A percentile compares a stretch with the other conserved stretches of the same genome.
These are phyloP conservation scores for Curvularia lunata DNA, from an alignment of 2,329 filamentous ascomycete species.

Conservation along the genomic window DNA sequence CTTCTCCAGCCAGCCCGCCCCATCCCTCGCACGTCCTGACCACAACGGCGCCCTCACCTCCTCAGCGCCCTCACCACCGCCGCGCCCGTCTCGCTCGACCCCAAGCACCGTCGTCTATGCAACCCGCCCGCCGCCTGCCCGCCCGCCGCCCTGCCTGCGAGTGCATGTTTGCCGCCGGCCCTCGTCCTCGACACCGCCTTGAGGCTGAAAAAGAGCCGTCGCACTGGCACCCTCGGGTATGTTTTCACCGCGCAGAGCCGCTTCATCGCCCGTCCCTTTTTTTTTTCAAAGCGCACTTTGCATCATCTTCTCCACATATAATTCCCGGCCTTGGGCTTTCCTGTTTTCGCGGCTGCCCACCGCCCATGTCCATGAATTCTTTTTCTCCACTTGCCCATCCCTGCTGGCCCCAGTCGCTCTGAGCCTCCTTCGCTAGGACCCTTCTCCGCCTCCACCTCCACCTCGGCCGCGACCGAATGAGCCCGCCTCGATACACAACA, in stretches of 20 bases:
- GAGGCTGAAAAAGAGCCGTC: constrained; percentile 47
- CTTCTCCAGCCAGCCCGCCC: constrained; percentile 10
- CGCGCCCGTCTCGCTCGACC: neutral
- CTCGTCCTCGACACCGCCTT: constrained; percentile 42
- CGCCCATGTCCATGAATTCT: constrained; percentile 18
- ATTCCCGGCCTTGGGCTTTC: constrained; percentile 8
- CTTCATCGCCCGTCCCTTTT: constrained; percentile 23
- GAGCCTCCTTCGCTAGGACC: constrained; percentile 20
- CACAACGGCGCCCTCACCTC: neutral
- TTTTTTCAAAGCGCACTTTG: constrained; percentile 10
- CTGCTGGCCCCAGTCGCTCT: constrained; percentile 20
- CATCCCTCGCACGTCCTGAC: constrained; percentile 7
- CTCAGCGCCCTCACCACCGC: neutral
- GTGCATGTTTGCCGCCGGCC: constrained; percentile 41
- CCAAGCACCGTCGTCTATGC: constrained; percentile 9
- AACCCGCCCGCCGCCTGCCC: constrained; percentile 13
- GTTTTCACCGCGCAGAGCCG: constrained; percentile 48
- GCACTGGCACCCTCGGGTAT: constrained; percentile 48
- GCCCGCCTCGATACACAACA: constrained; percentile 8
- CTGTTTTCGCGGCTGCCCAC: constrained; percentile 15
- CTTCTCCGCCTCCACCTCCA: constrained; percentile 10
- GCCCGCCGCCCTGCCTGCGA: constrained; percentile 20
- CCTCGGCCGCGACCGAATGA: constrained; percentile 11
- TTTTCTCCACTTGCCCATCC: constrained; percentile 22
- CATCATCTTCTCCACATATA: constrained; percentile 19